Percentiles rank a stretch among this genome's conserved stretches.
These are phyloP conservation scores for Botrytis galanthina DNA, from an alignment of 2,329 filamentous ascomycete genomes.

Conservation along the genomic window DNA sequence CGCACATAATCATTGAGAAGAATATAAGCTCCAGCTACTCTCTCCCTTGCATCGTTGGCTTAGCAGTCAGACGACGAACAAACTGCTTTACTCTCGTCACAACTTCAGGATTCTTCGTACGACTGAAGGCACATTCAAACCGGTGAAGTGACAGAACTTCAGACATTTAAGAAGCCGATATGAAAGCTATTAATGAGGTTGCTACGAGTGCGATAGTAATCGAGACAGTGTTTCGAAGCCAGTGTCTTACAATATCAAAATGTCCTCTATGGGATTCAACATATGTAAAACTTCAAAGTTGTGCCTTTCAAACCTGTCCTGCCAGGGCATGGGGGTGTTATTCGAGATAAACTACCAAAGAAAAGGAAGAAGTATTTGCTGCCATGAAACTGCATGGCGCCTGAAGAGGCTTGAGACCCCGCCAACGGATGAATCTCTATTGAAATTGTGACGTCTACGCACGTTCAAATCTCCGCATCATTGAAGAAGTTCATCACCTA, in stretches of 20 bases:
- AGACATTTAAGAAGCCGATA: not conserved
- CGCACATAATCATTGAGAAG: not conserved
- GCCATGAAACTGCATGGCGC: slow-evolving; percentile 18
- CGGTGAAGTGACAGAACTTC: not conserved
- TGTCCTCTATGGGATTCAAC: not conserved
- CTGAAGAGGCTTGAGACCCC: slow-evolving; percentile 14
- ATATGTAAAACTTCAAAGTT: not conserved
- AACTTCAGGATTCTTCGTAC: not conserved
- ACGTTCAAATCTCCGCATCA: not conserved
- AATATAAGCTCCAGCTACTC: not conserved
- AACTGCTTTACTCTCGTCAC: not conserved
- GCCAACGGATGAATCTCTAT: slow-evolving; percentile 1
- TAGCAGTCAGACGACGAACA: not conserved
- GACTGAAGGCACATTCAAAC: not conserved
- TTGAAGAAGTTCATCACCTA: slow-evolving; percentile 7
- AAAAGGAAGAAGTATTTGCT: not conserved
- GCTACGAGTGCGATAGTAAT: not conserved
- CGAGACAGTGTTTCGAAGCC: slow-evolving; percentile 10
- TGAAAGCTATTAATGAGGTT: not conserved
- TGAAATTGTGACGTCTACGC: slow-evolving; percentile 9
- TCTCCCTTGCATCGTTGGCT: not conserved
- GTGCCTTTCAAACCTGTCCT: not conserved
- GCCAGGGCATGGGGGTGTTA: not conserved
- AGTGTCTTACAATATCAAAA: slow-evolving; percentile 1
- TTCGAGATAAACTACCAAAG: not conserved